phyloP scores from a whole-genome alignment of 75 land plant genomes.

The Pinus taeda region DNA sequence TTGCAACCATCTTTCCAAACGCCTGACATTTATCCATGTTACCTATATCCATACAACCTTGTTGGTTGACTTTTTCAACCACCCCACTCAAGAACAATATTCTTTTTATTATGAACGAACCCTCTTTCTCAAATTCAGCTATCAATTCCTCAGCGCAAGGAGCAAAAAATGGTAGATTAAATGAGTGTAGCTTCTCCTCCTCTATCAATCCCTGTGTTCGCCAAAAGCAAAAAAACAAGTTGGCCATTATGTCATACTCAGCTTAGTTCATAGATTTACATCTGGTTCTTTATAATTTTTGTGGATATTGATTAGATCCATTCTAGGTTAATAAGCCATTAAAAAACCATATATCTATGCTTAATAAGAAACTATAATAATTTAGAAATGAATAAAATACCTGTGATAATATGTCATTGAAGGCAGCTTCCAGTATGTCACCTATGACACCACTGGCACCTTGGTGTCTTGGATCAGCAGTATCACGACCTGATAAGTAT shows the following conservation, averaged over 20 bases:
- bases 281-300: no score
- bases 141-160: slow-evolving; percentile 9
- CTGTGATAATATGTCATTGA: slow-evolving; percentile 21
- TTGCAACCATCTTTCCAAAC: slow-evolving; percentile 6
- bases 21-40: neutral
- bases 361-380: no score
- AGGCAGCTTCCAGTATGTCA: slow-evolving; percentile 25
- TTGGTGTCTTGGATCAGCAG: neutral
- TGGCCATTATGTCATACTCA: no score
- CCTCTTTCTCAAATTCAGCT: slow-evolving; percentile 10
- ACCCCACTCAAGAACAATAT: neutral
- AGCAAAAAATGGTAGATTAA: slow-evolving; percentile 20
- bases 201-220: slow-evolving; percentile 6
- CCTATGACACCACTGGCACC: slow-evolving; percentile 12
- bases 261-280: no score
- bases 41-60: neutral
- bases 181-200: neutral
- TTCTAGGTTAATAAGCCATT: no score
- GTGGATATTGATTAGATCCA: no score
- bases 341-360: no score
- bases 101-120: slow-evolving; percentile 11
- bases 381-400: neutral
- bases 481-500: slow-evolving; percentile 2
- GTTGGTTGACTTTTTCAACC: neutral
- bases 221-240: no score